These are phyloP conservation scores for Rhizopus arrhizus DNA, from an alignment of 371 early-diverging fungal genomes.

Conservation along the genomic window DNA sequence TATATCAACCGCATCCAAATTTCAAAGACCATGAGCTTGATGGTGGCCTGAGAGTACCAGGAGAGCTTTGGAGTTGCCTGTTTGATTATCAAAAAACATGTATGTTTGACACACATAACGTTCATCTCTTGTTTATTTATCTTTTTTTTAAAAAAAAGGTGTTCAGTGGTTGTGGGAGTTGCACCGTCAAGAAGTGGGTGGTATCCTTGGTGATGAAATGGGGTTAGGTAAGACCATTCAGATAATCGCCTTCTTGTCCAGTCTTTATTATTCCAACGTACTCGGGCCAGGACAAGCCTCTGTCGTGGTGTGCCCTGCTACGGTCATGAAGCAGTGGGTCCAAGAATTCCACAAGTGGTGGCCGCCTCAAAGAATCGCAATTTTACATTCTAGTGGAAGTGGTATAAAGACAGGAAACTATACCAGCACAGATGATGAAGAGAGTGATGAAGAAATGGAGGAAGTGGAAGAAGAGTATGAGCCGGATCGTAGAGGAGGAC, in stretches of 20 bases:
- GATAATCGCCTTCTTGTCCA: conserved; percentile 81
- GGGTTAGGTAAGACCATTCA: conserved; percentile 98
- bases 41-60: conserved; percentile 72
- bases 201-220: conserved; percentile 99
- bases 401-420: conserved; percentile 53
- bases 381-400: conserved; percentile 85
- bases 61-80: conserved; percentile 80
- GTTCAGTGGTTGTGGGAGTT: conserved; percentile 93
- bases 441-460: not conserved
- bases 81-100: conserved; percentile 93
- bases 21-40: conserved; percentile 65
- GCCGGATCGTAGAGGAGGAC: conserved; percentile 34
- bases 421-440: conserved; percentile 30
- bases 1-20: conserved; percentile 61
- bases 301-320: conserved; percentile 94
- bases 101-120: conserved; percentile 14
- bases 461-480: conserved; percentile 37
- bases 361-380: conserved; percentile 89
- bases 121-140: not conserved
- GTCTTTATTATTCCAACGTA: conserved; percentile 61
- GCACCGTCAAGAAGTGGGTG: conserved; percentile 86
- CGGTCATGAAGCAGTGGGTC: conserved; percentile 96
- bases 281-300: conserved; percentile 58
- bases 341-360: conserved; percentile 95
- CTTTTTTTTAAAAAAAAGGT: conserved; percentile 40